Conservation (phyloP, 2,329 filamentous ascomycete species). For the Eurotiales sp. region DNA sequence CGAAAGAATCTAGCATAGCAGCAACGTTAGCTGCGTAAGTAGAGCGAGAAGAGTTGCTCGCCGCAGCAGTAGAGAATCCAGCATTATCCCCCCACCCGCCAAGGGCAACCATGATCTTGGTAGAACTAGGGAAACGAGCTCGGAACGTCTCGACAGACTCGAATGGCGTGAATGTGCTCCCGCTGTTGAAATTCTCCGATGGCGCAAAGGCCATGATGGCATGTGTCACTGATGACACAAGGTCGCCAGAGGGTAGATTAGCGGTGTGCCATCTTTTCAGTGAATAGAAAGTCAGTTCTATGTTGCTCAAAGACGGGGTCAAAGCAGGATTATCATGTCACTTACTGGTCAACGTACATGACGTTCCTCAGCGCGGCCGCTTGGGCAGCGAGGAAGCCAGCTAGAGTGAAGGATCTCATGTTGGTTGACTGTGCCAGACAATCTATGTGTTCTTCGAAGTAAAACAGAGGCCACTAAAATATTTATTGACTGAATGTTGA, state of each 20-base stretch:
- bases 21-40: slow-evolving; percentile 63
- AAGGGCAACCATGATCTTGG: slow-evolving; percentile 66
- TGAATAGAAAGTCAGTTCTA: slow-evolving; percentile 9
- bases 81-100: slow-evolving; percentile 70
- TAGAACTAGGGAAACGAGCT: slow-evolving; percentile 50
- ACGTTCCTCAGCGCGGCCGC: slow-evolving; percentile 30
- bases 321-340: no score
- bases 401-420: slow-evolving; percentile 26
- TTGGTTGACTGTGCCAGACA: background rate
- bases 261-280: slow-evolving; percentile 39
- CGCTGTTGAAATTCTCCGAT: slow-evolving; percentile 48
- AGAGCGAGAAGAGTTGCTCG: slow-evolving; percentile 50
- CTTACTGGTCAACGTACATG: slow-evolving; percentile 50
- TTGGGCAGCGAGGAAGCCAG: slow-evolving; percentile 30
- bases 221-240: slow-evolving; percentile 49
- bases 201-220: slow-evolving; percentile 56
- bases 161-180: slow-evolving; percentile 51
- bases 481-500: background rate
- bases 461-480: background rate
- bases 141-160: slow-evolving; percentile 51
- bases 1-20: slow-evolving; percentile 57
- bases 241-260: slow-evolving; percentile 29
- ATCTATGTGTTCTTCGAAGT: background rate
- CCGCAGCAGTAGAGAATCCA: slow-evolving; percentile 57
- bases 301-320: background rate